Evolutionary conservation across 306 rosid species (phyloP), one percentile per base, ranked within the genome.

Genomic region (Boehmeria nivea): DNA sequence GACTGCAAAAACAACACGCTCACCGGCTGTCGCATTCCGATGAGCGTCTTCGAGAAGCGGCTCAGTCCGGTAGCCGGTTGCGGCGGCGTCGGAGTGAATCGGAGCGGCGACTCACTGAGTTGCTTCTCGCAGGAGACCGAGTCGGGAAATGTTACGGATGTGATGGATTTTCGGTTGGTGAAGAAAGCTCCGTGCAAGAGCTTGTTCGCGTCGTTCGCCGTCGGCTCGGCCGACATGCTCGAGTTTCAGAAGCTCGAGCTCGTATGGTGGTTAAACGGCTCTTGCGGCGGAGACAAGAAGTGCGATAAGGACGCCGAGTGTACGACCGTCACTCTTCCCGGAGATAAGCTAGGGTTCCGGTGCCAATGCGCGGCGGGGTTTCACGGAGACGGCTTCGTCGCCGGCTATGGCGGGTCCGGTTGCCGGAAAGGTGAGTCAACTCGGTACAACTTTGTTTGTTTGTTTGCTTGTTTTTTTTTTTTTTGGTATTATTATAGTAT

Each of bases 351-450:
- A 0, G 91, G 95, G 59, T 71, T 65, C 54, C 87, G 85, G 20
- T 91, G 98, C 70, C 61, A 27, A 0, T 91, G 99, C 27, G 0
- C 0, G 0, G 60, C 73, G 7, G 89, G 91, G 28, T 87, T 65
- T 60, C 21, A 4, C 27, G 98, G 96, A 18, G 88, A 91, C 27
- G 99, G 93, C 0, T 87, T 74, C 66, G 2, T 0, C 2, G 3
- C 8, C 54, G 38, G 44, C 14, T 1, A 0, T 47, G 12, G 3
- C 17, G 96, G 86, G 63, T 10, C 59, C 49, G 82, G 89, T 54
- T 87, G 96, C 84, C 76, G 67, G 75, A 80, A 45, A 82, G 83
- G 96, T 87, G 8, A 80, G 89, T 78, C 74, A 57, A 65, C 68
- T 69, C 17, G 4, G 16, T n/a, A n/a, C n/a, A n/a, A n/a, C n/a